These are phyloP conservation scores for Fraxinus sp. DNA, from an alignment of 305 asterid species.

Conservation along the genomic window DNA sequence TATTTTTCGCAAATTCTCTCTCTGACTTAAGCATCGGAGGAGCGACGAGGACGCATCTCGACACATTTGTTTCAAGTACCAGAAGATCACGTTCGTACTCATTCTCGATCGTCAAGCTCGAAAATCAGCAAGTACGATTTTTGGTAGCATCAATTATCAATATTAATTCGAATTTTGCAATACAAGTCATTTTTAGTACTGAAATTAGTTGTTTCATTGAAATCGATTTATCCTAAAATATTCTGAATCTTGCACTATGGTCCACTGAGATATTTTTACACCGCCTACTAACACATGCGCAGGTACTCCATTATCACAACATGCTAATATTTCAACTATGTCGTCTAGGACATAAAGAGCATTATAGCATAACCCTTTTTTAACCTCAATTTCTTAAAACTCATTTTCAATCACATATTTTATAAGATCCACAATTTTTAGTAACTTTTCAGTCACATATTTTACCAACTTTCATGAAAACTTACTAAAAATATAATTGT, in stretches of 20 bases:
- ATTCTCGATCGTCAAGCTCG: too few relatives aligned
- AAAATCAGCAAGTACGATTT: too few relatives aligned
- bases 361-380: neutral
- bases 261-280: neutral
- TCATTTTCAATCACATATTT: neutral
- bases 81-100: too few relatives aligned
- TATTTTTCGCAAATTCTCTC: too few relatives aligned
- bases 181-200: neutral
- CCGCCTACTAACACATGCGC: neutral
- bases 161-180: neutral
- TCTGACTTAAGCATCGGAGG: too few relatives aligned
- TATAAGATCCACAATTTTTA: neutral
- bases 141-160: neutral
- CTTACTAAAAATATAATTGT: neutral
- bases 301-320: neutral
- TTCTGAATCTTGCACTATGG: neutral
- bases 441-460: neutral
- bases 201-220: neutral
- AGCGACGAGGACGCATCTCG: too few relatives aligned
- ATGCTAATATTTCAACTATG: neutral
- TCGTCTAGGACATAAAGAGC: neutral
- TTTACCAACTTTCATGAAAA: neutral
- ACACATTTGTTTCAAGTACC: too few relatives aligned
- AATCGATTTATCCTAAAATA: neutral
- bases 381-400: neutral